phyloP scores from a whole-genome alignment of 495 filamentous ascomycete genomes.

The Cercophora scortea region DNA sequence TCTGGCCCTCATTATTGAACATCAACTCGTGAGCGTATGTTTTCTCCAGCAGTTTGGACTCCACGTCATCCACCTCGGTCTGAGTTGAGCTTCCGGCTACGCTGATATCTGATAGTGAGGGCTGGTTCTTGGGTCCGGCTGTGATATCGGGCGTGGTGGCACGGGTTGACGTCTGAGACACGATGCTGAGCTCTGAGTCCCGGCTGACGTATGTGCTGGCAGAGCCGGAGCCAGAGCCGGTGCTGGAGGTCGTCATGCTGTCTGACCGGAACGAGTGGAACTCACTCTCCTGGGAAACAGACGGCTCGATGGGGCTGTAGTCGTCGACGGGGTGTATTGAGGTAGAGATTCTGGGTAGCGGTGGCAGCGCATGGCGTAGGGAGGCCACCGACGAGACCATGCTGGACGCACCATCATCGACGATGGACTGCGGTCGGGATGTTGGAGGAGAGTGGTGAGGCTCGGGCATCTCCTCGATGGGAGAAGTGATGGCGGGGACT shows the following conservation, averaged over 20 bases:
- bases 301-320: constrained; percentile 40
- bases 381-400: constrained; percentile 33
- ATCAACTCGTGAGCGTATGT: constrained; percentile 86
- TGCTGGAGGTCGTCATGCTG: constrained; percentile 44
- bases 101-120: constrained; percentile 51
- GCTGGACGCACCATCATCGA: constrained; percentile 23
- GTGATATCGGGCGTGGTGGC: constrained; percentile 77
- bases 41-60: constrained; percentile 74
- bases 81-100: constrained; percentile 49
- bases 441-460: constrained; percentile 23
- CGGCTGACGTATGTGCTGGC: constrained; percentile 72
- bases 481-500: constrained; percentile 24
- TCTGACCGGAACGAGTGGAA: constrained; percentile 41
- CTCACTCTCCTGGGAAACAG: constrained; percentile 34
- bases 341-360: constrained; percentile 43
- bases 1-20: constrained; percentile 88
- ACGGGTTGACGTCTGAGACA: constrained; percentile 78
- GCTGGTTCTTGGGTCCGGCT: constrained; percentile 33
- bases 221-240: constrained; percentile 46
- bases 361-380: constrained; percentile 31
- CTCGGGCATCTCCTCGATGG: constrained; percentile 15
- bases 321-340: constrained; percentile 31
- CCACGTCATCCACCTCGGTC: constrained; percentile 65
- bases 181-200: constrained; percentile 71
- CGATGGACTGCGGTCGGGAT: constrained; percentile 33